Conservation (phyloP, 2,329 filamentous ascomycete species). For the Colletotrichum falcatum region DNA sequence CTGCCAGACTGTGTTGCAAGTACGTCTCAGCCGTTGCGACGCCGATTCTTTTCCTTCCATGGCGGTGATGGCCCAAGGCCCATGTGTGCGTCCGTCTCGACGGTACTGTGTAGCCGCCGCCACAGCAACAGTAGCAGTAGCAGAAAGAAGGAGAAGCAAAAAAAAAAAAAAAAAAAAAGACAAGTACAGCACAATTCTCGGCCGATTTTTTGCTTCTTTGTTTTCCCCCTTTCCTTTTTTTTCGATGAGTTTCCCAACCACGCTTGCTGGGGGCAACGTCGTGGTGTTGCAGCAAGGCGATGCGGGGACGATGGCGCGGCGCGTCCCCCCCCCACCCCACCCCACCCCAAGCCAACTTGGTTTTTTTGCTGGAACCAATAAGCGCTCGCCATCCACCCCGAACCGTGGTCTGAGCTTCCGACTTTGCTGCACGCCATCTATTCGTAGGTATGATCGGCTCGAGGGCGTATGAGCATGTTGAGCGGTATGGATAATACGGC, state of each 20-base stretch:
- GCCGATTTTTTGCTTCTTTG: not conserved
- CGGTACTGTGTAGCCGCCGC: slow-evolving; percentile 11
- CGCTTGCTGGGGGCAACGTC: slow-evolving; percentile 1
- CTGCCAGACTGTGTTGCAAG: slow-evolving; percentile 21
- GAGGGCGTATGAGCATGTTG: not conserved
- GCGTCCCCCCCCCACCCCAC: slow-evolving; percentile 16
- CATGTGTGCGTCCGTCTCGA: not conserved
- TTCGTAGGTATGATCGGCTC: slow-evolving; percentile 29
- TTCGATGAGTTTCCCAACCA: slow-evolving; percentile 14
- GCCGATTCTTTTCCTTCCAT: not conserved
- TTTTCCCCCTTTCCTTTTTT: not conserved
- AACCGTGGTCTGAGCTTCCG: slow-evolving; percentile 33
- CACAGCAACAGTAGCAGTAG: not conserved
- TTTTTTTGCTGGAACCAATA: not conserved
- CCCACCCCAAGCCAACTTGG: not conserved
- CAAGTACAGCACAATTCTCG: not conserved
- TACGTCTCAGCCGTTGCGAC: slow-evolving; percentile 30
- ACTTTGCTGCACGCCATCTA: slow-evolving; percentile 37
- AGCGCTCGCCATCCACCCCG: not conserved
- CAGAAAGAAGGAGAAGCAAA: no score
- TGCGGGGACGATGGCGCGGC: slow-evolving; percentile 31
- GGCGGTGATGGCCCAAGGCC: not conserved
- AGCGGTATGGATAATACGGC: not conserved
- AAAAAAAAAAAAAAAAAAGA: no score
- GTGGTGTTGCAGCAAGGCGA: slow-evolving; percentile 23